A percentile compares a stretch with the other conserved stretches of the same genome.
Conservation (phyloP, 768 basidiomycete genomes). For the Tylopilus intermedius region DNA sequence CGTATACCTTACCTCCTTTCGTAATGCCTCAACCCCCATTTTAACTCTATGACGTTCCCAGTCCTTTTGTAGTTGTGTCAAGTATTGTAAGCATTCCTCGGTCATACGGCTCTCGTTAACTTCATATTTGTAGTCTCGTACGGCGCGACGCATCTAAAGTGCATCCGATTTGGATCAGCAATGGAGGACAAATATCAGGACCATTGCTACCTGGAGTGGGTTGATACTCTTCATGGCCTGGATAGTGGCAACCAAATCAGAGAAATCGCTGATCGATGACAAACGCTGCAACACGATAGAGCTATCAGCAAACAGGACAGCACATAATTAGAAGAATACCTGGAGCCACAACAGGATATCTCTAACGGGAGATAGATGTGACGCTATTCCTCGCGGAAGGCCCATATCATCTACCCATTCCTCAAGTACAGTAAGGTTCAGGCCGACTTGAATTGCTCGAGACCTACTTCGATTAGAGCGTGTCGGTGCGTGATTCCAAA, state of each 20-base stretch:
- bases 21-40: slow-evolving; percentile 77
- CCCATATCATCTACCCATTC: slow-evolving; percentile 86
- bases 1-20: slow-evolving; percentile 59
- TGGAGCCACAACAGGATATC: slow-evolving; percentile 86
- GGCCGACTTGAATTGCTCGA: slow-evolving; percentile 80
- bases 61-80: slow-evolving; percentile 92
- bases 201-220: slow-evolving; percentile 69
- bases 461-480: slow-evolving; percentile 40
- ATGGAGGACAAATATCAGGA: not conserved
- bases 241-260: slow-evolving; percentile 83
- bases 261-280: slow-evolving; percentile 84
- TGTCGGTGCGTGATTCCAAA: not conserved
- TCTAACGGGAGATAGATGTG: slow-evolving; percentile 78
- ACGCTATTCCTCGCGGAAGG: slow-evolving; percentile 71
- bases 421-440: slow-evolving; percentile 81
- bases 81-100: slow-evolving; percentile 92
- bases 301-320: slow-evolving; percentile 1
- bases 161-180: not conserved
- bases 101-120: slow-evolving; percentile 89
- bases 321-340: slow-evolving; percentile 35
- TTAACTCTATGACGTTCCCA: slow-evolving; percentile 93
- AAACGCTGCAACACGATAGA: slow-evolving; percentile 48
- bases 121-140: slow-evolving; percentile 91
- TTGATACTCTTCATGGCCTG: slow-evolving; percentile 84
- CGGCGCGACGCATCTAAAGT: slow-evolving; percentile 81